Conservation (phyloP, 805 yeast species). For the Lipomyces orientalis region DNA sequence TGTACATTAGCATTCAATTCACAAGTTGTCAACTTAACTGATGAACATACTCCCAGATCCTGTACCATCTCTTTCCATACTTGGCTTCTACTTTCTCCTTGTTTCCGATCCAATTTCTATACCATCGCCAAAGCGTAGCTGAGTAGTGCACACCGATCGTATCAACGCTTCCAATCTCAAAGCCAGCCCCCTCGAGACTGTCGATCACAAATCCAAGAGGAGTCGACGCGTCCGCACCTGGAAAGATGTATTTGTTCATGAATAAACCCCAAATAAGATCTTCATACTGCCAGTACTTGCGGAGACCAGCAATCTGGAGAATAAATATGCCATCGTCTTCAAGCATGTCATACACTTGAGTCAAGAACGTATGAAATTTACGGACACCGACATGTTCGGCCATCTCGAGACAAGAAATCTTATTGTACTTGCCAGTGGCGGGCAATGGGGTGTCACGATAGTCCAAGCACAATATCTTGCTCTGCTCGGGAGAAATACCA, state of each 20-base stretch:
- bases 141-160: slow-evolving; percentile 93
- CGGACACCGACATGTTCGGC: slow-evolving; percentile 95
- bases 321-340: slow-evolving; percentile 90
- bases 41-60: slow-evolving; percentile 75
- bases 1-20: not conserved
- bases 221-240: slow-evolving; percentile 96
- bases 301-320: slow-evolving; percentile 86
- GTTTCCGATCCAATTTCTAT: slow-evolving; percentile 90
- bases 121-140: slow-evolving; percentile 92
- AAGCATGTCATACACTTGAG: slow-evolving; percentile 82
- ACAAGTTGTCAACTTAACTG: not conserved
- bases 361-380: slow-evolving; percentile 73
- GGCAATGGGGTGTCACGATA: slow-evolving; percentile 89
- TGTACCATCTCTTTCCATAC: slow-evolving; percentile 88
- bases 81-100: slow-evolving; percentile 74
- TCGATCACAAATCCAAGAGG: slow-evolving; percentile 84
- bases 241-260: slow-evolving; percentile 95
- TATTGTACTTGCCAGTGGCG: slow-evolving; percentile 67
- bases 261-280: slow-evolving; percentile 93
- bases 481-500: slow-evolving; percentile 71
- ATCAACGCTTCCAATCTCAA: slow-evolving; percentile 81
- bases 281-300: slow-evolving; percentile 94
- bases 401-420: slow-evolving; percentile 92
- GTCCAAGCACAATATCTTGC: slow-evolving; percentile 78
- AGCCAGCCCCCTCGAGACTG: slow-evolving; percentile 79